Conservation (phyloP, 352 stramenopile species). For the Halophytophthora polymorphica region DNA sequence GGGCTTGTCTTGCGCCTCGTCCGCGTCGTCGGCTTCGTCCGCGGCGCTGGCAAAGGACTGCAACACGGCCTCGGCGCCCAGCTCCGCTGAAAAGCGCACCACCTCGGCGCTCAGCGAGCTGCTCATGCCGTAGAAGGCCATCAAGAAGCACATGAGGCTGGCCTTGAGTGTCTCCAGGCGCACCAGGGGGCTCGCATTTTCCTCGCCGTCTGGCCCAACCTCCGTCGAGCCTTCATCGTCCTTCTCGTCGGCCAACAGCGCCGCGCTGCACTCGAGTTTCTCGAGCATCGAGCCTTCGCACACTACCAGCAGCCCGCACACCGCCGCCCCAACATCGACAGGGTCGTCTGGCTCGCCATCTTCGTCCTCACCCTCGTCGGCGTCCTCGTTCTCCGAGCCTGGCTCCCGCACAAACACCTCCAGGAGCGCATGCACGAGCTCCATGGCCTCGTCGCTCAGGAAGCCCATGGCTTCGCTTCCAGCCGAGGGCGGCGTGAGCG, state of each 20-base stretch:
- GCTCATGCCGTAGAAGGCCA: slow-evolving; percentile 83
- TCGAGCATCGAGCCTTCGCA: slow-evolving; percentile 61
- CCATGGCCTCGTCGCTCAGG: slow-evolving; percentile 55
- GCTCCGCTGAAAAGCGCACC: slow-evolving; percentile 63
- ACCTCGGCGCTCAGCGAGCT: slow-evolving; percentile 71
- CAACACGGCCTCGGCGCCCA: slow-evolving; percentile 67
- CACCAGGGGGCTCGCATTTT: slow-evolving; percentile 21
- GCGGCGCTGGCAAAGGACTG: slow-evolving; percentile 40
- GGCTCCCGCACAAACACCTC: slow-evolving; percentile 63
- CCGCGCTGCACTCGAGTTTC: slow-evolving; percentile 48
- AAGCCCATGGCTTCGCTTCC: slow-evolving; percentile 21
- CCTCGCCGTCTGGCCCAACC: slow-evolving; percentile 19
- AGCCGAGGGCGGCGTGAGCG: slow-evolving; percentile 16
- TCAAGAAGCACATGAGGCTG: slow-evolving; percentile 72
- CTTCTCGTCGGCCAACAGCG: slow-evolving; percentile 36
- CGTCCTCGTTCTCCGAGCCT: slow-evolving; percentile 24
- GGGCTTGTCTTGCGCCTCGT: slow-evolving; percentile 20
- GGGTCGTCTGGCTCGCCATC: slow-evolving; percentile 48
- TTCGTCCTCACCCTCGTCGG: slow-evolving; percentile 32
- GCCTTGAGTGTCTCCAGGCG: slow-evolving; percentile 59
- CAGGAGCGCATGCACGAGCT: slow-evolving; percentile 61
- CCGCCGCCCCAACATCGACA: slow-evolving; percentile 46
- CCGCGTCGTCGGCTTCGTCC: slow-evolving; percentile 25
- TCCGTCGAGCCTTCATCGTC: slow-evolving; percentile 14
- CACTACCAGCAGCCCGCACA: slow-evolving; percentile 66